These are phyloP conservation scores for Aspergillus funiculosus DNA, from an alignment of 495 filamentous ascomycete genomes.

Conservation along the genomic window DNA sequence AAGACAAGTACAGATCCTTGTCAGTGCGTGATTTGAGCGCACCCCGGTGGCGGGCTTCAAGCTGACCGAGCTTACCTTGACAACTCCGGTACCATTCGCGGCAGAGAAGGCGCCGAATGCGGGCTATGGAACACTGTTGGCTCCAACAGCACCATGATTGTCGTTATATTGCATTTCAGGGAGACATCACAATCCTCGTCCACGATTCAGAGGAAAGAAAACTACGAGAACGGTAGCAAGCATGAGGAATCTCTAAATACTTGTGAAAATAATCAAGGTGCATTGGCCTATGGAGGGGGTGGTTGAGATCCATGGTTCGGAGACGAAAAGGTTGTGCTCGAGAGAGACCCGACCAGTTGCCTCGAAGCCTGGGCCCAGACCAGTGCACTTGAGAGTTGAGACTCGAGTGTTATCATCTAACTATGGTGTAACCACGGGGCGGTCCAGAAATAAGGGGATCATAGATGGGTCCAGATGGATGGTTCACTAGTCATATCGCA, in stretches of 20 bases:
- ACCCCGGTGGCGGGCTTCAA: too few species aligned
- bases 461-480: slow-evolving; percentile 2
- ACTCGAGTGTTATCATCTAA: too few species aligned
- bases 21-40: not conserved
- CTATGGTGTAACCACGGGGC: not conserved
- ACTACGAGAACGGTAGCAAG: not conserved
- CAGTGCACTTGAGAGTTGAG: too few species aligned
- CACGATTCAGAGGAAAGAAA: not conserved
- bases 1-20: too few species aligned
- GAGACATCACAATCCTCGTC: not conserved
- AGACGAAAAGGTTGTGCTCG: too few species aligned
- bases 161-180: slow-evolving; percentile 12
- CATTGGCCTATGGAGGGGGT: too few species aligned
- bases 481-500: not conserved
- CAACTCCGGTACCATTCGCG: slow-evolving; percentile 13
- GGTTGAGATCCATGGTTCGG: too few species aligned
- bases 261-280: too few species aligned
- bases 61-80: slow-evolving; percentile 11
- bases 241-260: too few species aligned
- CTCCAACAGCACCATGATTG: slow-evolving; percentile 12
- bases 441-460: slow-evolving; percentile 9
- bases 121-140: slow-evolving; percentile 7
- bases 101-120: not conserved
- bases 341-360: too few species aligned
- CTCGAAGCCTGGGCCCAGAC: too few species aligned